Evolutionary conservation across 306 rosid genomes (phyloP).

Genomic region (Lagenaria siceraria): DNA sequence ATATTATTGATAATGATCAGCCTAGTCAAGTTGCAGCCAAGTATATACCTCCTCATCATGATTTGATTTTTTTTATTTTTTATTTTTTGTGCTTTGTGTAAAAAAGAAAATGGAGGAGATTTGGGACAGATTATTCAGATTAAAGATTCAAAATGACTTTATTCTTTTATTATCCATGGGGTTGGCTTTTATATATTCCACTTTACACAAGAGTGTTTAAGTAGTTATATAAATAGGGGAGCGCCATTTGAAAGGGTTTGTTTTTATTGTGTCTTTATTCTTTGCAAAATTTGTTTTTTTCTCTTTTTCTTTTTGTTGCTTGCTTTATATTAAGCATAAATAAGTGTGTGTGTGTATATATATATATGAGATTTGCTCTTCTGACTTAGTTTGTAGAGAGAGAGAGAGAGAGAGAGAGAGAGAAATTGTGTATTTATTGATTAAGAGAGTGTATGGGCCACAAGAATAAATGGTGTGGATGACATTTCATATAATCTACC

Average conservation of each 20-base stretch:
- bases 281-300: neutral
- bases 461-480: conserved; percentile 43
- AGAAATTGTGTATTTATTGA: neutral
- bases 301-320: neutral
- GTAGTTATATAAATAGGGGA: neutral
- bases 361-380: too few relatives aligned
- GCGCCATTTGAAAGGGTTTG: neutral
- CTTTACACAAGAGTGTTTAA: neutral
- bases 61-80: neutral
- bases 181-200: conserved; percentile 27
- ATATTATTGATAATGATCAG: neutral
- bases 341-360: too few relatives aligned
- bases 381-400: neutral
- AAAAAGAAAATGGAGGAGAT: neutral
- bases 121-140: neutral
- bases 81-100: neutral
- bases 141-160: conserved; percentile 28
- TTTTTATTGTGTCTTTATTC: neutral
- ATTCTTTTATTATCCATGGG: conserved; percentile 50
- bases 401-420: neutral
- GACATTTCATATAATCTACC: conserved; percentile 22
- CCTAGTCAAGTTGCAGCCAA: neutral
- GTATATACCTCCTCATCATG: neutral
- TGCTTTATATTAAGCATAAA: neutral
- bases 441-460: conserved; percentile 38